Percentiles rank a stretch among this genome's conserved stretches.
These are phyloP conservation scores for Hericium rajendrae DNA, from an alignment of 768 basidiomycete species.

Conservation along the genomic window DNA sequence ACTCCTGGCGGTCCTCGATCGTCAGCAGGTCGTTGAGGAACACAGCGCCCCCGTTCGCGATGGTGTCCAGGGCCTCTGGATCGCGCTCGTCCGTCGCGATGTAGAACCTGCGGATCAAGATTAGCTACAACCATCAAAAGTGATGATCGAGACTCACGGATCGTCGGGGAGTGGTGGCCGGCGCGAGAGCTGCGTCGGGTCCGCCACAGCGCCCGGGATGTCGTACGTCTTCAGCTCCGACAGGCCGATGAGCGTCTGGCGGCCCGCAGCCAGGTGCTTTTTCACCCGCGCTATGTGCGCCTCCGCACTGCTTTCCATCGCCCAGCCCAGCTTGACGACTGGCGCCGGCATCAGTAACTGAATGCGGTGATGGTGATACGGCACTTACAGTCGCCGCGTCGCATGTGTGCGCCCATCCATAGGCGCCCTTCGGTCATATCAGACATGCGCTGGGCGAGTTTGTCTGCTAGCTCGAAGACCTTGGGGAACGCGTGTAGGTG, in stretches of 20 bases:
- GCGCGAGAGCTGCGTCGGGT: constrained; percentile 3
- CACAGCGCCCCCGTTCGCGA: constrained; percentile 28
- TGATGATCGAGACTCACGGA: neutral
- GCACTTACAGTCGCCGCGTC: constrained; percentile 32
- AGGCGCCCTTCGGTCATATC: constrained; percentile 22
- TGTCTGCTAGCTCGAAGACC: constrained; percentile 21
- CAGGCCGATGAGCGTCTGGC: constrained; percentile 16
- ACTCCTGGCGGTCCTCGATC: constrained; percentile 26
- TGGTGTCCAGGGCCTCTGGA: constrained; percentile 20
- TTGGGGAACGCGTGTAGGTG: constrained; percentile 2
- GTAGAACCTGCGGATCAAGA: constrained; percentile 20
- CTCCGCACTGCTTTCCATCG: constrained; percentile 25
- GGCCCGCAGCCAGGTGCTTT: constrained; percentile 18
- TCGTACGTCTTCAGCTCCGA: constrained; percentile 2
- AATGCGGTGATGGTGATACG: neutral
- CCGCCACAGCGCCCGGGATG: constrained; percentile 1
- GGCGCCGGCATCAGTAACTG: constrained; percentile 1
- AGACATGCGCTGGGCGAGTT: constrained; percentile 25
- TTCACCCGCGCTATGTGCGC: constrained; percentile 28
- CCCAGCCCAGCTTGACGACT: constrained; percentile 27
- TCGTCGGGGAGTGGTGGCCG: constrained; percentile 3
- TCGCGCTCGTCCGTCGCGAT: constrained; percentile 36
- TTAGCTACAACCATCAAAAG: neutral
- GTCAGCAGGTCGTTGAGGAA: constrained; percentile 34
- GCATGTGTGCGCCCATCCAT: constrained; percentile 37